Base-by-base conservation (phyloP, 176 grass and related monocot genomes). In the Elymus sibiricus region DNA sequence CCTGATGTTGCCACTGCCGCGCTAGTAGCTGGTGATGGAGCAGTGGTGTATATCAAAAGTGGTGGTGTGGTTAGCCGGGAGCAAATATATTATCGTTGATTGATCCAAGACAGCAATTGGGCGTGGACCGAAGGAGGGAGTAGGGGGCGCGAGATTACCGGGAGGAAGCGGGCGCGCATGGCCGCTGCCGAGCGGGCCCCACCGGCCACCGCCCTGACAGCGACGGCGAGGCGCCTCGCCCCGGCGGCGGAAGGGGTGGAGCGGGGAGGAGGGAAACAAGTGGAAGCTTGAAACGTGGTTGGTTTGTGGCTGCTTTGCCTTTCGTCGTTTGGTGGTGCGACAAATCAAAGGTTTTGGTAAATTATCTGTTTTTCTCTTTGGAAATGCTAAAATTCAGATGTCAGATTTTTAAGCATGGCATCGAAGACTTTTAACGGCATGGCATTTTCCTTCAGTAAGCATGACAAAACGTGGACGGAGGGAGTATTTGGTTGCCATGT, bases 91-190 rank as follows among this genome's bases (percentile, higher is more conserved):
- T 44, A 5, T 31, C 6, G n/a, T 61, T 16, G 6, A 58, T 22
- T 35, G 29, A 25, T 53, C 27, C 25, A 62, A 21, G 38, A 17
- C 24, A 62, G 19, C 38, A 46, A 78, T 38, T 84, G 11, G 19
- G 27, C n/a, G 46, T 62, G 78, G 87, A 22, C 74, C 10, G 46
- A n/a, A 39, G 46, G 32, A 26, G 44, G 64, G 31, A n/a, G 11
- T 31, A 19, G 38, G 46, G 37, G 53, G 80, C 21, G 83, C n/a
- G 73, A 73, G 16, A 40, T 83, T 90, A 90, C 88, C 88, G 42
- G 42, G 15, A 90, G 79, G 79, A 90, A 82, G 65, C 78, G 72
- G 64, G 19, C 64, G 70, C 78, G 83, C 88, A 86, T 86, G 73
- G 84, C 42, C 73, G 64, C 71, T 83, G 84, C 11, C 25, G 53